Evolutionary conservation across 2,329 filamentous ascomycete genomes (phyloP).

Genomic region (Phaeoacremonium minimum): DNA sequence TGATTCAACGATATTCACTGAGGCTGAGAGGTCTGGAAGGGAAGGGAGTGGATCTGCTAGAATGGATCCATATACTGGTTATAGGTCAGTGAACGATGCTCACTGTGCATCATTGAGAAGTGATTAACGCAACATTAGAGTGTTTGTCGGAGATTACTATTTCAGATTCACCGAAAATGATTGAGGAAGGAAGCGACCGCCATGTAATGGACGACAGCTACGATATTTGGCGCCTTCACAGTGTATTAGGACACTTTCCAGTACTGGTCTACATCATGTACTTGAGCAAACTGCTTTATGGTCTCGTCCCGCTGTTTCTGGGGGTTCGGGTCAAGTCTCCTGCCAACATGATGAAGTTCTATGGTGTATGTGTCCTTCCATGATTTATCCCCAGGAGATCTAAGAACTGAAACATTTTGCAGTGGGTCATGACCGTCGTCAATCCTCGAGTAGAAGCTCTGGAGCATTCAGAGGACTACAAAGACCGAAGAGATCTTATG

Average conservation of each 20-base stretch:
- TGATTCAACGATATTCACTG: conserved; percentile 27
- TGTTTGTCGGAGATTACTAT: neutral
- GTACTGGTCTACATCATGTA: no score
- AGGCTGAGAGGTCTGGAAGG: conserved; percentile 31
- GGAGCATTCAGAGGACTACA: no score
- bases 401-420: no score
- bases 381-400: no score
- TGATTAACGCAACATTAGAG: no score
- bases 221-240: neutral
- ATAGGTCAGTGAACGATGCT: conserved; percentile 27
- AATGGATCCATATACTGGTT: conserved; percentile 53
- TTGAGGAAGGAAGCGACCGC: neutral
- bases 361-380: neutral
- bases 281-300: no score
- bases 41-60: conserved; percentile 39
- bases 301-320: no score
- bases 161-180: neutral
- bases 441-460: no score
- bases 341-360: neutral
- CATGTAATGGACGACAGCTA: neutral
- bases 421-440: no score
- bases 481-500: conserved; percentile 41
- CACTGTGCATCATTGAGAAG: neutral
- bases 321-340: no score
- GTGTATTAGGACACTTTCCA: neutral